Base-by-base conservation (phyloP, 306 rosid species). In the Hippophae rhamnoides region DNA sequence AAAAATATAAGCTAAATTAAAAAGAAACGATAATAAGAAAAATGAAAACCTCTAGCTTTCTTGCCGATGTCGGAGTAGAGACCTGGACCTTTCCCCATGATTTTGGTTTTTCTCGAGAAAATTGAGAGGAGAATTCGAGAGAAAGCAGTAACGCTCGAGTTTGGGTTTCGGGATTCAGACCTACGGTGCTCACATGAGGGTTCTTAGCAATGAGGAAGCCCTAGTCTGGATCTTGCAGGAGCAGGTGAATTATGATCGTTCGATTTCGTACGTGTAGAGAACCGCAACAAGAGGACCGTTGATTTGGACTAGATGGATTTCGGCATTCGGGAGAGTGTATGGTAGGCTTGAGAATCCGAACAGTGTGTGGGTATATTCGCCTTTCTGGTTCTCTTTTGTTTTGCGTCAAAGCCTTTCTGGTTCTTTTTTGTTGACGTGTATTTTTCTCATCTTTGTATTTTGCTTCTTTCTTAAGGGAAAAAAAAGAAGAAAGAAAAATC, bases 51-150 rank as follows among this genome's bases (percentile, higher is more conserved):
- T 78, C 95, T 78, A 67, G 96, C 85, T 81, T 56, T 87, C 74
- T 87, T 92, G 75, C 95, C 98, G 74, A 87, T 87, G 10, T 92
- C 98, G 52, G 81, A 10, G 81, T 85, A 92, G 68, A 92, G 92
- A 60, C 98, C 98, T 6, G 96, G 98, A 42, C 98, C 98, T 60
- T 85, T 87, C 89, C 68, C 98, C 98, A 85, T 92, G 74, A 57
- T 76, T 12, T 25, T 64, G 38, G 5, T 56, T 45, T 75, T 69
- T 61, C 48, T 61, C 56, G 65, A 55, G 74, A 83, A 73, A 75
- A 64, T 9, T 57, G 62, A 59, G 72, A 52, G 62, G 38, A 54
- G 54, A 41, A 43, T 8, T 47, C 41, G 57, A 47, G 62, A 64
- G 70, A 59, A 73, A 65, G 48, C 12, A 54, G 47, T 55, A 31